A percentile compares a stretch with the other conserved stretches of the same genome.
Conservation (phyloP, 768 basidiomycete species). For the Psilocybe azurescens region DNA sequence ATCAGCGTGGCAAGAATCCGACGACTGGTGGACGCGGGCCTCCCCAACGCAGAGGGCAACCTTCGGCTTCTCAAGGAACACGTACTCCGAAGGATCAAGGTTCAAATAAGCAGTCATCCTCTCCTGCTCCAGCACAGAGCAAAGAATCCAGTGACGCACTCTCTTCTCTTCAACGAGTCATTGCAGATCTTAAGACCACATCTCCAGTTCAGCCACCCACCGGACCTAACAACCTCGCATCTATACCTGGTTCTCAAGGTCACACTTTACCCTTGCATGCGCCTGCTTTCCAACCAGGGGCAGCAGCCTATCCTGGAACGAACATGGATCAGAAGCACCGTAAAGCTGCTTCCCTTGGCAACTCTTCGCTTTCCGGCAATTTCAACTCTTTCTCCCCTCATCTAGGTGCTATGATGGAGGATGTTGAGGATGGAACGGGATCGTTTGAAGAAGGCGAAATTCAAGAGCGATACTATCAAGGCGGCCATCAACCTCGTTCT, state of each 20-base stretch:
- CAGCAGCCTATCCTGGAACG: slow-evolving; percentile 53
- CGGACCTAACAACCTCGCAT: slow-evolving; percentile 45
- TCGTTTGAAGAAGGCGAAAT: slow-evolving; percentile 84
- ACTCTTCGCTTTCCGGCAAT: slow-evolving; percentile 58
- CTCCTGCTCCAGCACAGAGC: slow-evolving; percentile 54
- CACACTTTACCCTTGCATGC: slow-evolving; percentile 67
- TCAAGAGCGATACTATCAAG: slow-evolving; percentile 57
- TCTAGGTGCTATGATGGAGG: slow-evolving; percentile 85
- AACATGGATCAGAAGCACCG: slow-evolving; percentile 71
- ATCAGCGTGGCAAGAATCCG: slow-evolving; percentile 62
- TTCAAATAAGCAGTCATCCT: slow-evolving; percentile 49
- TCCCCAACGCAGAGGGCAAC: slow-evolving; percentile 59
- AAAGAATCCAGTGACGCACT: slow-evolving; percentile 80
- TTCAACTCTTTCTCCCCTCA: slow-evolving; percentile 80
- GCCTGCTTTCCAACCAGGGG: slow-evolving; percentile 77
- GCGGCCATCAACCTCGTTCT: slow-evolving; percentile 70
- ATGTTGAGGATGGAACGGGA: slow-evolving; percentile 65
- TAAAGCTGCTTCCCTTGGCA: slow-evolving; percentile 79
- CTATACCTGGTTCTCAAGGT: slow-evolving; percentile 53
- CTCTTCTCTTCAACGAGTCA: slow-evolving; percentile 90
- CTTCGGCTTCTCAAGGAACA: slow-evolving; percentile 62
- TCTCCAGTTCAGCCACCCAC: slow-evolving; percentile 62
- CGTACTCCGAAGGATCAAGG: slow-evolving; percentile 53
- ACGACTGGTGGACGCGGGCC: slow-evolving; percentile 50
- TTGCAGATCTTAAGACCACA: slow-evolving; percentile 90